A percentile compares a stretch with the other conserved stretches of the same genome.
Conservation (phyloP, 176 grass and related monocot genomes). For the Neostapfia colusana region DNA sequence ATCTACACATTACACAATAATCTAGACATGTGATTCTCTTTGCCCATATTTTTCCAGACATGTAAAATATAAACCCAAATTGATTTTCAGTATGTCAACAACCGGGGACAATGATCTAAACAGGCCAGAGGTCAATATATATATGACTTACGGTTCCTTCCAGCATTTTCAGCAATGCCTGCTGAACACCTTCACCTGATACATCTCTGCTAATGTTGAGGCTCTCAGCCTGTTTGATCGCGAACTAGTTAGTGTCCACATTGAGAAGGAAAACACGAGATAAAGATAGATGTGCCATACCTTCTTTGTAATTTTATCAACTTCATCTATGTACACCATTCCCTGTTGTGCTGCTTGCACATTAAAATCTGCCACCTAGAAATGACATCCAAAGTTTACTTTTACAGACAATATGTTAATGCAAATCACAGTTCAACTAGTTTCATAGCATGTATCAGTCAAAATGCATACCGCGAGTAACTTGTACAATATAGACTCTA, state of each 20-base stretch:
- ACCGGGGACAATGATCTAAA: slow-evolving; percentile 7
- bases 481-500: slow-evolving; percentile 99
- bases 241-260: slow-evolving; percentile 29
- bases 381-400: slow-evolving; percentile 38
- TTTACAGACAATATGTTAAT: slow-evolving; percentile 18
- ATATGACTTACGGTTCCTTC: slow-evolving; percentile 89
- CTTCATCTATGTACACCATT: slow-evolving; percentile 99
- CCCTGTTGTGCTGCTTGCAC: slow-evolving; percentile 99
- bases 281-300: slow-evolving; percentile 32
- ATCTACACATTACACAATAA: slow-evolving; percentile 13
- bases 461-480: slow-evolving; percentile 74
- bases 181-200: slow-evolving; percentile 98
- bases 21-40: not conserved
- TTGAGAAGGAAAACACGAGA: slow-evolving; percentile 16
- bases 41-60: not conserved
- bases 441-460: not conserved
- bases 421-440: slow-evolving; percentile 6
- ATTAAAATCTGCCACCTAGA: slow-evolving; percentile 97
- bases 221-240: slow-evolving; percentile 81
- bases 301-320: slow-evolving; percentile 99
- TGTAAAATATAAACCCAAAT: not conserved
- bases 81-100: slow-evolving; percentile 1
- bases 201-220: slow-evolving; percentile 99
- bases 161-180: slow-evolving; percentile 97
- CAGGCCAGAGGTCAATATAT: slow-evolving; percentile 19